A percentile compares a stretch with the other conserved stretches of the same genome.
phyloP scores from a whole-genome alignment of 2,329 filamentous ascomycete species.

The Cordyceps pruinosa region DNA sequence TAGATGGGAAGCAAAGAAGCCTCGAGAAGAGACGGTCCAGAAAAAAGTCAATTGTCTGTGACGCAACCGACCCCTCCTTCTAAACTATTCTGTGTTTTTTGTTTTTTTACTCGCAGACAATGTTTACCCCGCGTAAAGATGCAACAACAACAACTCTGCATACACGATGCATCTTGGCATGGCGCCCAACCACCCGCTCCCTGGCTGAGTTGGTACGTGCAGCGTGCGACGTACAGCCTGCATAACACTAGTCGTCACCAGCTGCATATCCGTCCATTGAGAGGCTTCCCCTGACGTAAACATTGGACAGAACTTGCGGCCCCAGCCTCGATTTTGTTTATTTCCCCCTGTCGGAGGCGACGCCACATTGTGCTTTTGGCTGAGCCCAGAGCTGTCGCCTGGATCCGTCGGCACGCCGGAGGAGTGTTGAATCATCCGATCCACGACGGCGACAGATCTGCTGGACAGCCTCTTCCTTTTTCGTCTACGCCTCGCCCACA shows the following conservation, averaged over 20 bases:
- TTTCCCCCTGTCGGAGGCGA: not conserved
- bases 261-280: not conserved
- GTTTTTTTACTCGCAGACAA: not conserved
- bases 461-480: not conserved
- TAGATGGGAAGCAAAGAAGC: not conserved
- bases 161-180: not conserved
- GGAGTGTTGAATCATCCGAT: not conserved
- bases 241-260: not conserved
- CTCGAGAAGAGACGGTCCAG: not conserved
- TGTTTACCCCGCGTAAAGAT: not conserved
- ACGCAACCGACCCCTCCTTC: not conserved
- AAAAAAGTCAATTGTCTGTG: not conserved
- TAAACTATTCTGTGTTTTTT: not conserved
- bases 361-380: not conserved
- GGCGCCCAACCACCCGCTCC: not conserved
- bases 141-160: not conserved
- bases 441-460: not conserved
- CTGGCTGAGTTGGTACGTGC: not conserved
- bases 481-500: too few relatives aligned
- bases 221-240: not conserved
- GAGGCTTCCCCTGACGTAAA: not conserved
- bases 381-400: not conserved
- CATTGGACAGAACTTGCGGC: not conserved
- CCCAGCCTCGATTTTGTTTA: not conserved
- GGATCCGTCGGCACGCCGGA: not conserved